Evolutionary conservation across 768 basidiomycete genomes (phyloP).

Genomic region (Clavulina sp.): DNA sequence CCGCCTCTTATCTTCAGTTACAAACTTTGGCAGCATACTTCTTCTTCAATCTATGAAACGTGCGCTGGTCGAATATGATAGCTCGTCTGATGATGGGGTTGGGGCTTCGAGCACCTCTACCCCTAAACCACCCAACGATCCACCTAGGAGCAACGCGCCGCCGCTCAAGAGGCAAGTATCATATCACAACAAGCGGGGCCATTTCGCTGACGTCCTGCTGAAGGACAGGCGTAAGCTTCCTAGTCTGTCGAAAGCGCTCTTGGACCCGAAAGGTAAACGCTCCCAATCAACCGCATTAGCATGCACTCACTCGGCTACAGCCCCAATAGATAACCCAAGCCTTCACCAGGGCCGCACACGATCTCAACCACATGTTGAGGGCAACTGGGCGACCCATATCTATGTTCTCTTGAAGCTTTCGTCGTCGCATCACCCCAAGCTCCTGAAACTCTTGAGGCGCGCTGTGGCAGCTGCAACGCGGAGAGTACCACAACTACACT

Average conservation of each 20-base stretch:
- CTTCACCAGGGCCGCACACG: conserved; percentile 73
- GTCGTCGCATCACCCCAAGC: too few relatives aligned
- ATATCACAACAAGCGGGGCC: not conserved
- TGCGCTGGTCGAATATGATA: not conserved
- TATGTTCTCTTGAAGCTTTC: conserved; percentile 43
- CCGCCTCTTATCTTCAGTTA: too few relatives aligned
- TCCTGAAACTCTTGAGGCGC: too few relatives aligned
- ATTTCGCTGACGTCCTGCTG: not conserved
- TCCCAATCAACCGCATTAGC: not conserved
- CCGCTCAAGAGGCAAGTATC: not conserved
- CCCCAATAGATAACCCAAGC: conserved; percentile 53
- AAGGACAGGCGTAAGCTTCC: not conserved
- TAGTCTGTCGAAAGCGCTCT: not conserved
- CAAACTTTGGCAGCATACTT: too few relatives aligned
- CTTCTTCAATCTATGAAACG: too few relatives aligned
- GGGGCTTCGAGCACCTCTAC: not conserved
- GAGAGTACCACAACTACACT: too few relatives aligned
- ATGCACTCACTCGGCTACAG: conserved; percentile 11
- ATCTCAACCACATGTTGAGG: conserved; percentile 61
- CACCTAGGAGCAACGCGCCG: not conserved
- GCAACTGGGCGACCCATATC: conserved; percentile 68
- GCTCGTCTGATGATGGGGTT: not conserved
- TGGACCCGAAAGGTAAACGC: not conserved
- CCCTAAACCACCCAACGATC: too few relatives aligned
- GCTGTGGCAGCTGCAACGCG: too few relatives aligned